Evolutionary conservation across 305 asterid genomes (phyloP).

Genomic region (Fraxinus platypoda): DNA sequence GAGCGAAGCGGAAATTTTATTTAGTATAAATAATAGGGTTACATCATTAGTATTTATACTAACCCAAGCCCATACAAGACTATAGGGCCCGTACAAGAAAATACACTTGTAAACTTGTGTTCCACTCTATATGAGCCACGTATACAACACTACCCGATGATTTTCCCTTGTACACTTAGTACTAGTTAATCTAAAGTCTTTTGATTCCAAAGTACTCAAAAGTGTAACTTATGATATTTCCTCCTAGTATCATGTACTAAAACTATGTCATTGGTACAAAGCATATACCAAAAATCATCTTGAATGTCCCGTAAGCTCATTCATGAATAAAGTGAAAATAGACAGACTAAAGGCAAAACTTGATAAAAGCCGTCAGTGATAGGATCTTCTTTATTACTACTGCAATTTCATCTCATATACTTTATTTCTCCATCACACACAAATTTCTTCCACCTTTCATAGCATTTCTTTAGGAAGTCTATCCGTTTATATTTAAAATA

Average conservation of each 20-base stretch:
- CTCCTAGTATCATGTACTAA: background rate
- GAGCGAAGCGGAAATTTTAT: no score
- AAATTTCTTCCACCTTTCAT: background rate
- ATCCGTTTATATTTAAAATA: background rate
- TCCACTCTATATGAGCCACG: no score
- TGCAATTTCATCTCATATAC: background rate
- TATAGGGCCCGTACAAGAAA: no score
- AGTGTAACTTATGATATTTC: background rate
- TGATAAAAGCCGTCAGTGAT: background rate
- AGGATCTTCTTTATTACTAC: background rate
- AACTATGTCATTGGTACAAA: background rate
- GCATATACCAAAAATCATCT: background rate
- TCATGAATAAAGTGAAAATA: background rate
- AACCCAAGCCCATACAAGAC: no score
- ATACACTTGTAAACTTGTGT: no score
- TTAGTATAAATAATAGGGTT: no score
- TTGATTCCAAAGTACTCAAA: background rate
- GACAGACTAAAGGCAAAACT: background rate
- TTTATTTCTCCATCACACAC: background rate
- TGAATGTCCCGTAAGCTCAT: background rate
- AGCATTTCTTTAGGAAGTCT: background rate
- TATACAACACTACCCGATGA: background rate
- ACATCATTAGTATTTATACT: no score
- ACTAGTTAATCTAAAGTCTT: background rate
- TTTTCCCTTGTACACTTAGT: background rate